Evolutionary conservation across 169 alveolate genomes (phyloP).

Genomic region (Plasmodium reichenowi): DNA sequence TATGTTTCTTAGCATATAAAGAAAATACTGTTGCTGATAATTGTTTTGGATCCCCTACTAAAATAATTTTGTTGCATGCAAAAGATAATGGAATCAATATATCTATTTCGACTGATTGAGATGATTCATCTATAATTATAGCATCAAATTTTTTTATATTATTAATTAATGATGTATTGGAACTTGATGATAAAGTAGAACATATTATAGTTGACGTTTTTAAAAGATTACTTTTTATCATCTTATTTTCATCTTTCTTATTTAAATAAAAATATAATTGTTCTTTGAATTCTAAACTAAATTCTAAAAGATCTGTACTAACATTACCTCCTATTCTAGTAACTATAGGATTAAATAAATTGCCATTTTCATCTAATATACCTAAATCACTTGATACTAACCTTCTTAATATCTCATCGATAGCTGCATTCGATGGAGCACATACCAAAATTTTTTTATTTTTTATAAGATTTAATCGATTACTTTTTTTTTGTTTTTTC

Average conservation of each 20-base stretch:
- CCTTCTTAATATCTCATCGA: conserved; percentile 98
- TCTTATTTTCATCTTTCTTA: conserved; percentile 18
- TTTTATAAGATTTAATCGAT: conserved; percentile 22
- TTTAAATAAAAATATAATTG: conserved; percentile 79
- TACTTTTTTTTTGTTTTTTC: conserved; percentile 10
- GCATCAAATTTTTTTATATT: conserved; percentile 91
- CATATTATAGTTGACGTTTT: conserved; percentile 90
- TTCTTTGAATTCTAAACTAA: conserved; percentile 90
- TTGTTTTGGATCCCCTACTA: conserved; percentile 98
- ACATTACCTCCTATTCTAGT: conserved; percentile 94
- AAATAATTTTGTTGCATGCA: conserved; percentile 91
- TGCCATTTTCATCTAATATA: conserved; percentile 89
- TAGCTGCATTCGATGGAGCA: conserved; percentile 99
- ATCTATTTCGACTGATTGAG: conserved; percentile 93
- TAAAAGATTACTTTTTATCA: conserved; percentile 83
- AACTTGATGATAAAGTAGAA: conserved; percentile 93
- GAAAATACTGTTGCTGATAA: conserved; percentile 97
- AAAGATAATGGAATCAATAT: conserved; percentile 86
- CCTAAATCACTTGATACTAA: conserved; percentile 86
- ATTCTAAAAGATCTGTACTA: conserved; percentile 90
- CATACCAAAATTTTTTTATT: conserved; percentile 93
- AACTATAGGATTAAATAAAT: conserved; percentile 87
- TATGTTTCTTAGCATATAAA: conserved; percentile 85
- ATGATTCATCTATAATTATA: conserved; percentile 98
- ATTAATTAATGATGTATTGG: conserved; percentile 88